Evolutionary conservation across 225 moss, liverwort and hornwort genomes (phyloP), one percentile per base, ranked within the genome.

Genomic region (Antitrichia curtipendula): DNA sequence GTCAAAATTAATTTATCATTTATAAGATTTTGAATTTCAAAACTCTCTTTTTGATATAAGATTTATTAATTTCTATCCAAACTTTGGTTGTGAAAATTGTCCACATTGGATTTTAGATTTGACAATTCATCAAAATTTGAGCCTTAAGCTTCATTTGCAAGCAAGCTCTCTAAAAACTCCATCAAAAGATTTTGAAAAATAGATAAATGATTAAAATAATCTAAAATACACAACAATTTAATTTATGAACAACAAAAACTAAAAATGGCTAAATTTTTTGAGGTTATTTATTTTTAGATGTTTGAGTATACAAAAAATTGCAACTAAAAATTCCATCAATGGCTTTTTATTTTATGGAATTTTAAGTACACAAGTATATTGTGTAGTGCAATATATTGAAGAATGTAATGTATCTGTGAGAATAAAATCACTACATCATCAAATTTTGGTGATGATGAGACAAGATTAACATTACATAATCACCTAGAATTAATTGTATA

Each of bases 231-330:
- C 24, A 68, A 23, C 0, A 38, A 12, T 13, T 38, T 40, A 23
- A 68, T 23, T 68, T 7, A 38, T 68, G 23, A 68, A 68, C 23
- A 23, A 12, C 4, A 68, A 38, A 68, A 23, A 6, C 0, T 66
- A 7, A 4, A 66, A 66, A n/a, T 0, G 0, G 0, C n/a, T 21
- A n/a, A 20, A n/a, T 34, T 10, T 34, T 19, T 64, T 34, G 5
- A 66, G n/a, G 2, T 66, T n/a, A 66, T 66, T 66, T n/a, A n/a
- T 36, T 66, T 21, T n/a, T n/a, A 36, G 1, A n/a, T 10, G 11
- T 21, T 65, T n/a, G 20, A n/a, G 6, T 66, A 66, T 6, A n/a
- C n/a, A 2, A 28, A 66, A 65, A 36, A 10, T 10, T 19, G 5
- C 36, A 65, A 63, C 8, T 34, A 11, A 66, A 66, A 66, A 20